Conservation (phyloP, 352 stramenopile species). For the Phytophthora rubi region DNA sequence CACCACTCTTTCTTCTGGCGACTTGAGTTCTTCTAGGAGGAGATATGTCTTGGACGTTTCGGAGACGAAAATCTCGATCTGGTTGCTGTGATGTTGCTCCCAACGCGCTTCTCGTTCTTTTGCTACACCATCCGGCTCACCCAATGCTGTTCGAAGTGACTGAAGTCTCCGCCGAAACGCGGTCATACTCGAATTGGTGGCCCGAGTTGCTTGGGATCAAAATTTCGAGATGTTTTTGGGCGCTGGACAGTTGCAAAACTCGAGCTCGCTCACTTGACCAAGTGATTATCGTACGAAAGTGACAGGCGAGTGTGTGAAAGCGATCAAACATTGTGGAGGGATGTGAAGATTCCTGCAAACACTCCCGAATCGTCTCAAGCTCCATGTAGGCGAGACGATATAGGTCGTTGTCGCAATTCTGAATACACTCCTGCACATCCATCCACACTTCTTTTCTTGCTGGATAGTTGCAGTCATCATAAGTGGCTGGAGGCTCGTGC, state of each 20-base stretch:
- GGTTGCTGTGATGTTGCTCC: not conserved
- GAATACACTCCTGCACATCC: not conserved
- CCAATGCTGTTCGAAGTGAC: not conserved
- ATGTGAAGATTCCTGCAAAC: not conserved
- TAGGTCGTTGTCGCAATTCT: not conserved
- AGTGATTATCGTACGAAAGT: not conserved
- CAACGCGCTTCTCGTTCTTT: not conserved
- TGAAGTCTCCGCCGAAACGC: not conserved
- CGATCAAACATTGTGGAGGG: not conserved
- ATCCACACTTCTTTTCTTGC: not conserved
- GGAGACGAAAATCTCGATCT: conserved; percentile 1
- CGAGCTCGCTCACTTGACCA: not conserved
- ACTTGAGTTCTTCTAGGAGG: conserved; percentile 5
- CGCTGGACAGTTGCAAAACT: not conserved
- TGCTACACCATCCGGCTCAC: not conserved
- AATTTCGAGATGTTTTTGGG: no score
- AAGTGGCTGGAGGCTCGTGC: not conserved
- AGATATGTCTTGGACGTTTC: conserved; percentile 1
- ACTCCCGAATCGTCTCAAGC: not conserved
- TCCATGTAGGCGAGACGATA: not conserved
- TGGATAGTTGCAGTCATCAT: not conserved
- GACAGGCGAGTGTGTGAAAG: not conserved
- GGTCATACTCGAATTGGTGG: not conserved
- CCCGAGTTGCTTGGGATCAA: not conserved
- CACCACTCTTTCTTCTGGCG: not conserved